A percentile compares a stretch with the other conserved stretches of the same genome.
Conservation (phyloP, 2,329 filamentous ascomycete genomes). For the Knoxdaviesia proteae region DNA sequence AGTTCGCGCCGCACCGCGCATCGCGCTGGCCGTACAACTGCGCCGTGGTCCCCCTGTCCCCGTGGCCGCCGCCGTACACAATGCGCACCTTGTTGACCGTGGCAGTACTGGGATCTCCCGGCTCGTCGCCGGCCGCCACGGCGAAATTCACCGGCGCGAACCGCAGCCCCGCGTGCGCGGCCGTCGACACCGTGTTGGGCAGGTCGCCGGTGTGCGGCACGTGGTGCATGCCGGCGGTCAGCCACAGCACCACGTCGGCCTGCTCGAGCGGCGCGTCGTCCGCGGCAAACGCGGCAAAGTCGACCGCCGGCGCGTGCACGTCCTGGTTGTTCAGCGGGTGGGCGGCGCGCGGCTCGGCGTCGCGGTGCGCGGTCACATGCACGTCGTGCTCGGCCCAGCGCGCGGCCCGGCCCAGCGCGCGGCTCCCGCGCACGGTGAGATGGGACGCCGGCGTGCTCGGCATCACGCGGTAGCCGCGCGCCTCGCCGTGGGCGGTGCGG, state of each 20-base stretch:
- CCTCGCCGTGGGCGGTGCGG: too few relatives aligned
- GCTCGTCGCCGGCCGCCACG: too few relatives aligned
- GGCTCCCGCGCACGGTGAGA: constrained; percentile 21
- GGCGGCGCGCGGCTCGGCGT: constrained; percentile 18
- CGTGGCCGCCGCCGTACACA: constrained; percentile 15
- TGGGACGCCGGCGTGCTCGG: constrained; percentile 16
- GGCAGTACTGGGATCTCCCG: too few relatives aligned
- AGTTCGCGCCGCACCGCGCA: constrained; percentile 11
- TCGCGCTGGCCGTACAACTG: constrained; percentile 14
- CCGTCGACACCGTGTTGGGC: constrained; percentile 13
- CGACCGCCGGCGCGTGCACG: constrained; percentile 18
- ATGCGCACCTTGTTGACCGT: constrained; percentile 14
- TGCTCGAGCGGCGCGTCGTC: constrained; percentile 5
- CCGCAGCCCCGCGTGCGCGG: constrained; percentile 12
- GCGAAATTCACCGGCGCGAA: constrained; percentile 15
- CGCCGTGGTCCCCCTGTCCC: too few relatives aligned
- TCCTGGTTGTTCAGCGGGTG: constrained; percentile 18
- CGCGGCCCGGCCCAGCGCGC: constrained; percentile 15
- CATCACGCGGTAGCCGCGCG: constrained; percentile 22
- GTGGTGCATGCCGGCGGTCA: constrained; percentile 37
- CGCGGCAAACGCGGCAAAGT: constrained; percentile 24
- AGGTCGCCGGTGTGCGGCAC: constrained; percentile 24
- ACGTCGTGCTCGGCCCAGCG: constrained; percentile 23
- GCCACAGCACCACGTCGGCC: constrained; percentile 24
- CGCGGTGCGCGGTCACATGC: constrained; percentile 22